Evolutionary conservation across 768 basidiomycete species (phyloP), one percentile per base, ranked within the genome.

Genomic region (Tricholoma sp.): DNA sequence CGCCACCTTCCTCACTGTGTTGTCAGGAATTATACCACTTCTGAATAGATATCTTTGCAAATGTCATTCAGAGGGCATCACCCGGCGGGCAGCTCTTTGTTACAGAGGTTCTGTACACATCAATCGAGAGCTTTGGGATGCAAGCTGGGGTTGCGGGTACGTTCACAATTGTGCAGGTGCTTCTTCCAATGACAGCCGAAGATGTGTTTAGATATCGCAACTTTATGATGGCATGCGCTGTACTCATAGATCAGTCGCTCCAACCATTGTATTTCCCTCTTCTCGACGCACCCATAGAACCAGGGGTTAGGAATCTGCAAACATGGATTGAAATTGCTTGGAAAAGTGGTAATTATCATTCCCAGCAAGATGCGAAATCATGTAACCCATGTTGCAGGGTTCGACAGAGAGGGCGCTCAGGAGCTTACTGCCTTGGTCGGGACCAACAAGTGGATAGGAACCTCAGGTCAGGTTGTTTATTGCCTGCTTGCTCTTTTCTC

Each of bases 301-400:
- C 93, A 1, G 77, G 91, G 18, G 78, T 96, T 16, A 75, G 84
- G 16, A 86, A 89, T 63, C 66, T 95, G 31, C 94, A 96, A 64
- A 65, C 58, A 7, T 87, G 86, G 85, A 84, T 97, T 46, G 89
- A 96, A 67, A 75, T 79, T 55, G 93, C 93, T 3, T 97, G 94
- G 94, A 70, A 74, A 35, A 73, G 73, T 34, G 89, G 91, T 85
- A 55, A 47, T 12, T 24, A 21, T 34, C 27, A 18, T 14, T 22
- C 47, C 7, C 47, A 1, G n/a, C 47, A 29, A 49, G 34, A n/a
- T 22, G 27, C 43, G 41, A 35, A 12, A 24, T 11, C 4, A 43
- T 32, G 24, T 31, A 14, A 29, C 27, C 5, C 19, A 14, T 31
- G 34, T 24, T 6, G 0, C 46, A 79, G 94, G 91, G 0, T 94